phyloP scores from a whole-genome alignment of 768 basidiomycete species.

The Tricholoma matsutake region DNA sequence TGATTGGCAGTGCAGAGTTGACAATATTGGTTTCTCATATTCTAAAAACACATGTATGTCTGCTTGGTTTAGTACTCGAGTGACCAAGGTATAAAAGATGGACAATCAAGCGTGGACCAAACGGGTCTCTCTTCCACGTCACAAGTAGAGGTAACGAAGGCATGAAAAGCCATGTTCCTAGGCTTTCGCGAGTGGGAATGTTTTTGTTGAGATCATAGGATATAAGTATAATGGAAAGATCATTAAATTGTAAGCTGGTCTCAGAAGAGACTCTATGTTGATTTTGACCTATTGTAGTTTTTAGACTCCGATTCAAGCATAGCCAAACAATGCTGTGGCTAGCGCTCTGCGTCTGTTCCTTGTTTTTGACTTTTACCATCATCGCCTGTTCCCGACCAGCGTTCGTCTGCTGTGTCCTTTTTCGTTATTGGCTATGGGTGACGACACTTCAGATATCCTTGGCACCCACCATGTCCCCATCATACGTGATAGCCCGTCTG shows the following conservation, averaged over 20 bases:
- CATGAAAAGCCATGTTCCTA: constrained; percentile 70
- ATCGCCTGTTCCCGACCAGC: constrained; percentile 31
- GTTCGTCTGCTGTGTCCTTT: constrained; percentile 22
- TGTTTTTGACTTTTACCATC: constrained; percentile 35
- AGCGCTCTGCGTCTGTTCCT: constrained; percentile 19
- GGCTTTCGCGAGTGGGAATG: constrained; percentile 64
- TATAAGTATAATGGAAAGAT: not conserved
- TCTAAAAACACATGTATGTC: constrained; percentile 28
- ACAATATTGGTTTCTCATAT: not conserved
- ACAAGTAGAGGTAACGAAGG: constrained; percentile 80
- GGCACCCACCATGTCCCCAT: constrained; percentile 50
- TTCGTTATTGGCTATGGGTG: constrained; percentile 47
- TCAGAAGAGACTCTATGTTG: too few relatives aligned
- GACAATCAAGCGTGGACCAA: constrained; percentile 75
- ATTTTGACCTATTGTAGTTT: not conserved
- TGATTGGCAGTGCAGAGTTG: not conserved
- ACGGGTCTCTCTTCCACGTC: constrained; percentile 58
- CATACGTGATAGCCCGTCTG: constrained; percentile 25
- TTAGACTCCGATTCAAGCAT: constrained; percentile 27
- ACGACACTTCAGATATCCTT: constrained; percentile 71
- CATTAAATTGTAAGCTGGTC: too few relatives aligned
- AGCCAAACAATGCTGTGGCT: constrained; percentile 33
- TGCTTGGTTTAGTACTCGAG: constrained; percentile 78
- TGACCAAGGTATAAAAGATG: constrained; percentile 50
- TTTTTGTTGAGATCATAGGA: not conserved